Conservation (phyloP, 1,284 basidiomycete genomes). For the Leccinum huronense region DNA sequence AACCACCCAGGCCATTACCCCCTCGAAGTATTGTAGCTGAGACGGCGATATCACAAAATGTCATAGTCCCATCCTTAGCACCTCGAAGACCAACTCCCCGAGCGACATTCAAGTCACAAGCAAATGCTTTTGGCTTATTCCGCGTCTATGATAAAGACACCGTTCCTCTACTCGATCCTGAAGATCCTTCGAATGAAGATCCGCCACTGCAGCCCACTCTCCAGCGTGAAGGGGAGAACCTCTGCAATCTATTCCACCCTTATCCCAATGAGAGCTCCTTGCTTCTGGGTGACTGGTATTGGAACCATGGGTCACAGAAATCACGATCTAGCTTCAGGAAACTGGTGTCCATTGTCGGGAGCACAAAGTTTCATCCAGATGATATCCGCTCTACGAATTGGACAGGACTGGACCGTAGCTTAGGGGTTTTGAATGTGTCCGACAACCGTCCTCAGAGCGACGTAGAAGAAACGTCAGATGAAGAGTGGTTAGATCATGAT, state of each 20-base stretch:
- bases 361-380: background rate
- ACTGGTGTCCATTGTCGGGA: background rate
- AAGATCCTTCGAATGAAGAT: background rate
- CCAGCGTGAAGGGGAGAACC: background rate
- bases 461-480: too few species aligned
- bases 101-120: background rate
- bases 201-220: background rate
- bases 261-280: background rate
- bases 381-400: background rate
- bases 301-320: background rate
- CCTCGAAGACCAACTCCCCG: background rate
- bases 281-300: background rate
- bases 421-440: background rate
- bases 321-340: background rate
- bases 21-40: background rate
- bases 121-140: background rate
- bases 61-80: background rate
- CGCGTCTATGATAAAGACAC: background rate
- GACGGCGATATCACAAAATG: background rate
- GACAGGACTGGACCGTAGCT: background rate
- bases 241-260: background rate
- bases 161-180: background rate
- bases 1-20: background rate
- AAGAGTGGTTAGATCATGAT: too few species aligned
- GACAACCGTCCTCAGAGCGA: background rate